Conservation (phyloP, 768 basidiomycete genomes). For the Termitomyces titanicus region DNA sequence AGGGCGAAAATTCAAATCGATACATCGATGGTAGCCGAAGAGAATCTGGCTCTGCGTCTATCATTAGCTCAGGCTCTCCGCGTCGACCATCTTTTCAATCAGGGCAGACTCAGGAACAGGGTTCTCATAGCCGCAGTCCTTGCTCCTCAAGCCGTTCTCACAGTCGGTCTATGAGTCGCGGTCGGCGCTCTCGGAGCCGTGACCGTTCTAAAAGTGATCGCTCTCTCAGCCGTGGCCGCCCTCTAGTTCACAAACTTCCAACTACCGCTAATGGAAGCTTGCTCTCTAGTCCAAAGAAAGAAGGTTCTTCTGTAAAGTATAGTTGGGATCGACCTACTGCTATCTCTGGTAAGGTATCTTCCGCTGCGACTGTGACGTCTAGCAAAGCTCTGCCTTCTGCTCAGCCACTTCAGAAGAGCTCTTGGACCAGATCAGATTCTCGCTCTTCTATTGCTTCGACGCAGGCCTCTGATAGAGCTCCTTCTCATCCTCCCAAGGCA, state of each 20-base stretch:
- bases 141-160: constrained; percentile 15
- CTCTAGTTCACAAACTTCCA: constrained; percentile 4
- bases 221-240: constrained; percentile 11
- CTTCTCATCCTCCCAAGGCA: constrained; percentile 15
- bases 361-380: not conserved
- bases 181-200: constrained; percentile 13
- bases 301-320: constrained; percentile 5
- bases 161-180: constrained; percentile 15
- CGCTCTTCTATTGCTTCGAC: constrained; percentile 59
- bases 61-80: constrained; percentile 25
- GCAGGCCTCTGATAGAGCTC: constrained; percentile 36
- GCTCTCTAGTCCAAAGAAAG: constrained; percentile 8
- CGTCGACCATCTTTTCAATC: constrained; percentile 19
- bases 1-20: constrained; percentile 19
- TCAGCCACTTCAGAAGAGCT: constrained; percentile 28
- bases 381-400: constrained; percentile 14
- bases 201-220: constrained; percentile 16
- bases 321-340: constrained; percentile 15
- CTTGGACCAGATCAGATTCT: constrained; percentile 44
- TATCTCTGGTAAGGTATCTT: constrained; percentile 3
- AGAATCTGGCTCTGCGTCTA: constrained; percentile 26
- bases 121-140: constrained; percentile 16
- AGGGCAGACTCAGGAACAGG: constrained; percentile 14
- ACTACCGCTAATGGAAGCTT: not conserved
- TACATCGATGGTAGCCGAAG: constrained; percentile 21